These are phyloP conservation scores for Arthrobotrys sphaeroides DNA, from an alignment of 2,329 filamentous ascomycete species.

Conservation along the genomic window DNA sequence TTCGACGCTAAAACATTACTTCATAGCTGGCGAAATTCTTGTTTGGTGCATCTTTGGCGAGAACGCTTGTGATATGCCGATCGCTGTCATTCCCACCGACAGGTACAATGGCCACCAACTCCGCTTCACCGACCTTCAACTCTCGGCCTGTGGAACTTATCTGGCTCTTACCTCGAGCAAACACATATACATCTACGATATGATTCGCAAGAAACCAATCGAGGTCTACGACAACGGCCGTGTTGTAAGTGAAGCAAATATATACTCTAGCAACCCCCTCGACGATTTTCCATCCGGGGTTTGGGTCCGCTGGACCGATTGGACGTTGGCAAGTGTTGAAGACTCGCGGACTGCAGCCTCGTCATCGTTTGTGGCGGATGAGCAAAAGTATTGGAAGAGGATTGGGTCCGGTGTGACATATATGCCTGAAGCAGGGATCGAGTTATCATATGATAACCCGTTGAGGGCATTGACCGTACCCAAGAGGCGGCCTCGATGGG, in stretches of 20 bases:
- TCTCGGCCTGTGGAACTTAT: slow-evolving; percentile 57
- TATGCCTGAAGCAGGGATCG: slow-evolving; percentile 44
- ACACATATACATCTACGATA: slow-evolving; percentile 58
- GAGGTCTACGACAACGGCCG: slow-evolving; percentile 57
- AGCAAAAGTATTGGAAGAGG: slow-evolving; percentile 46
- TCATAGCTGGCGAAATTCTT: slow-evolving; percentile 41
- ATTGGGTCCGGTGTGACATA: slow-evolving; percentile 43
- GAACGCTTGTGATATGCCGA: slow-evolving; percentile 47
- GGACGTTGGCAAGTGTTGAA: slow-evolving; percentile 28
- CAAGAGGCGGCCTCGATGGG: slow-evolving; percentile 39
- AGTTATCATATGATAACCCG: slow-evolving; percentile 52
- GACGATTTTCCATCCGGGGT: slow-evolving; percentile 58
- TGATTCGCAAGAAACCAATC: slow-evolving; percentile 57
- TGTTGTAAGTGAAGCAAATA: slow-evolving; percentile 55
- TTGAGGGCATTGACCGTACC: slow-evolving; percentile 44
- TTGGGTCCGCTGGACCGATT: slow-evolving; percentile 57
- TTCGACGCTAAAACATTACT: slow-evolving; percentile 30
- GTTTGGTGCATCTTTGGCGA: slow-evolving; percentile 47
- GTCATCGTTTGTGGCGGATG: slow-evolving; percentile 19
- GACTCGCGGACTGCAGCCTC: slow-evolving; percentile 1
- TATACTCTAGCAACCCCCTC: slow-evolving; percentile 56
- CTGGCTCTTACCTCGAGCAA: slow-evolving; percentile 58
- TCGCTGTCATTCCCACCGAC: slow-evolving; percentile 56
- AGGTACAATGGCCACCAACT: slow-evolving; percentile 42
- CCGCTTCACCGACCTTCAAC: slow-evolving; percentile 41